A percentile compares a stretch with the other conserved stretches of the same genome.
These are phyloP conservation scores for Coemansia sp. DNA, from an alignment of 192 early-diverging fungal species.

Conservation along the genomic window DNA sequence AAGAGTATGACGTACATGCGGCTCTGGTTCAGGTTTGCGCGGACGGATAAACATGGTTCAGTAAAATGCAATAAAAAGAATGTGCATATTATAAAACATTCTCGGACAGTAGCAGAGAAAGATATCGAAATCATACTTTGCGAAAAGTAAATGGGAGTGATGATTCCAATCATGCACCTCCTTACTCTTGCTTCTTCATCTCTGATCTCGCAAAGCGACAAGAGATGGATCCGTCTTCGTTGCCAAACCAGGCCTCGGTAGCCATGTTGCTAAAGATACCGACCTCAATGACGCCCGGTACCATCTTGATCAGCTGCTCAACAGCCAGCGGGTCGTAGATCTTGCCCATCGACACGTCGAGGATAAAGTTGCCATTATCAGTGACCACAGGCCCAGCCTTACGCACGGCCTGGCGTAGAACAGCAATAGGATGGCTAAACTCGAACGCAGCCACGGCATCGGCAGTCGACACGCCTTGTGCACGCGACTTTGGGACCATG, in stretches of 20 bases:
- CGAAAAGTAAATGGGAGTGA: background rate
- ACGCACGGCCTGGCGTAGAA: constrained; percentile 77
- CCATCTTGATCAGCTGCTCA: constrained; percentile 60
- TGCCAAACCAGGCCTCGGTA: constrained; percentile 81
- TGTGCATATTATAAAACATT: background rate
- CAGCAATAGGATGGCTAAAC: constrained; percentile 53
- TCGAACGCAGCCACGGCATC: constrained; percentile 13
- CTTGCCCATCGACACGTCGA: constrained; percentile 81
- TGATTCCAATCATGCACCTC: background rate
- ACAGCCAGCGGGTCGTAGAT: constrained; percentile 65
- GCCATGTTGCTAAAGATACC: constrained; percentile 91
- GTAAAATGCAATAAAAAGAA: background rate
- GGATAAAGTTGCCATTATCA: constrained; percentile 91
- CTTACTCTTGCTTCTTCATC: constrained; percentile 17
- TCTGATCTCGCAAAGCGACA: constrained; percentile 35
- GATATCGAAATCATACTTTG: background rate
- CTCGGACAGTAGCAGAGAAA: too few species aligned
- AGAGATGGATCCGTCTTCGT: constrained; percentile 65
- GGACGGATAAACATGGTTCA: constrained; percentile 46
- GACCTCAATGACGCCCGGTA: constrained; percentile 91
- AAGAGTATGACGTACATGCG: constrained; percentile 16
- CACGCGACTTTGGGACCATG: constrained; percentile 23
- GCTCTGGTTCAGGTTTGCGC: constrained; percentile 16
- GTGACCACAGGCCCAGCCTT: constrained; percentile 95
- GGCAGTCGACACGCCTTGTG: background rate